Conservation (phyloP, 306 rosid genomes). For the Carpinus viminea region DNA sequence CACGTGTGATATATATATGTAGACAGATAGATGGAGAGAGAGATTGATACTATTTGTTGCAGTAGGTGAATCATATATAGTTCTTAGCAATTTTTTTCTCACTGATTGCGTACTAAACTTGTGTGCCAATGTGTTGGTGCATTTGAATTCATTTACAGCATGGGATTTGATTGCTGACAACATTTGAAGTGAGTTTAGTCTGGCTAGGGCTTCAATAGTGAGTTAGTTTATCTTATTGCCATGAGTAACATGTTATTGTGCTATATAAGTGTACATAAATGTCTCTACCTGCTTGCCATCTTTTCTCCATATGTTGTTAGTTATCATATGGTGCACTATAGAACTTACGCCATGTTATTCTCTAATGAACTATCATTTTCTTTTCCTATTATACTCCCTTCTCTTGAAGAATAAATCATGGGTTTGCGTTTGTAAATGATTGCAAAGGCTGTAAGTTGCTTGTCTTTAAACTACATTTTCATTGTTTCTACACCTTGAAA, state of each 20-base stretch:
- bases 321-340: background rate
- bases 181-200: background rate
- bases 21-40: background rate
- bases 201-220: background rate
- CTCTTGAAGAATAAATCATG: too few species aligned
- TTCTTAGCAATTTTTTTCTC: background rate
- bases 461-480: background rate
- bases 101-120: background rate
- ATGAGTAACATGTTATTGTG: background rate
- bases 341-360: too few species aligned
- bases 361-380: too few species aligned
- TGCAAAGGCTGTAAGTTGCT: background rate
- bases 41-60: background rate
- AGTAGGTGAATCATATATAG: background rate
- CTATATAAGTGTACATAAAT: background rate
- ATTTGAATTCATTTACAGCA: background rate
- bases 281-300: background rate
- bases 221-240: background rate
- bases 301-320: background rate
- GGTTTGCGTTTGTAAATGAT: too few species aligned
- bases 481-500: background rate
- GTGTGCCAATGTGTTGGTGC: background rate
- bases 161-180: background rate
- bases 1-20: background rate
- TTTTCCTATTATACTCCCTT: too few species aligned